Evolutionary conservation across 1,284 basidiomycete species (phyloP), one percentile per base, ranked within the genome.

Genomic region (Inonotus hispidus): DNA sequence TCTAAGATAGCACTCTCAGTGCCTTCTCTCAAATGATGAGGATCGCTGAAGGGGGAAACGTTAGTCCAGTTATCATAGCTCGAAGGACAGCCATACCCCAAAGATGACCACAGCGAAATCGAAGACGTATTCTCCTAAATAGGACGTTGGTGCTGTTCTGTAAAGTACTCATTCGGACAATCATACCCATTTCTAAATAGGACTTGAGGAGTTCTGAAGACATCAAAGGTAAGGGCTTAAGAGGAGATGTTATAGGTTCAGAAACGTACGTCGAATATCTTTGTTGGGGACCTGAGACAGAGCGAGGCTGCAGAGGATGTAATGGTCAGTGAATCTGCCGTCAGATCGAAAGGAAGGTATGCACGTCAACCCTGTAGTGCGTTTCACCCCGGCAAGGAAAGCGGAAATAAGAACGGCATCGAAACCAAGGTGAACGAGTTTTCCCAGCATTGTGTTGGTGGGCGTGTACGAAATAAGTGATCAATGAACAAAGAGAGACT

Each of bases 91-190:
- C 78, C 85, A 59, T 71, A 92, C 90, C 70, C 90, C 90, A 52
- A 89, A 81, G 58, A 92, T 69, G 29, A 93, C 90, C 13, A 92
- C 82, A 10, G 86, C 87, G 69, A 92, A 90, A 73, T 93, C 91
- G 68, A 91, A 92, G 1, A 79, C 74, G 68, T 92, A 93, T 74
- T 93, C 89, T 53, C 88, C 88, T 85, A 67, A 62, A 46, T 14
- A 32, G 10, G 2, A n/a, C 25, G 29, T 25, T n/a, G 53, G 16
- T 23, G 35, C 19, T 2, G 63, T 53, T 54, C 27, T 29, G 14
- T 25, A 37, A 38, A 11, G 3, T 21, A 23, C 25, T 23, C 10
- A 23, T 13, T 25, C 6, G 29, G 13, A 10, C 21, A 13, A 38
- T 46, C 66, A 53, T 67, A 90, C 90, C 90, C 38, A 86, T 72